Conservation (phyloP, 495 filamentous ascomycete species). For the Patellaria atrata region DNA sequence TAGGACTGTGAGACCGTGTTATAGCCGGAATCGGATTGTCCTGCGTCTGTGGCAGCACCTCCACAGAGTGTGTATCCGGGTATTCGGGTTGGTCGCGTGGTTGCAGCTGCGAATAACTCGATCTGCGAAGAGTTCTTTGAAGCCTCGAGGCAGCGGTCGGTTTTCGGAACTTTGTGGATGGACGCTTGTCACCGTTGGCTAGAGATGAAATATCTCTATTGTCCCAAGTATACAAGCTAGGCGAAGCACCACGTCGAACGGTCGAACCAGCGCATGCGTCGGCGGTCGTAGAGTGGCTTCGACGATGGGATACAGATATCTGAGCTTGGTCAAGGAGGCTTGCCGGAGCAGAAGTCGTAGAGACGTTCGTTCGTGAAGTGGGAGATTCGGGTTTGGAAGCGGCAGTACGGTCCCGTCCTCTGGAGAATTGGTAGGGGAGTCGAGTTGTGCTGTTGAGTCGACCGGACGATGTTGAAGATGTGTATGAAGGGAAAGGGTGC, state of each 20-base stretch:
- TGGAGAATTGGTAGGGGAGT: background rate
- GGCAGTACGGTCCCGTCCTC: too few relatives aligned
- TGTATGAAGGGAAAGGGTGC: background rate
- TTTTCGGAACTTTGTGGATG: too few relatives aligned
- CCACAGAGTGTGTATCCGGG: background rate
- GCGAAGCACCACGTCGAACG: background rate
- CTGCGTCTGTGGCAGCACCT: conserved; percentile 3
- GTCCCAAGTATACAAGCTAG: too few relatives aligned
- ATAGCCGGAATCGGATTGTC: conserved; percentile 1
- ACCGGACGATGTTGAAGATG: background rate
- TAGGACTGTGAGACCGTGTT: conserved; percentile 1
- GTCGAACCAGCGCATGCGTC: background rate
- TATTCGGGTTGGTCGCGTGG: conserved; percentile 1
- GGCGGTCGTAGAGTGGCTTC: background rate
- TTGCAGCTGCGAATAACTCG: background rate
- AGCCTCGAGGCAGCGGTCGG: background rate
- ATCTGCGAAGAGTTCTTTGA: background rate
- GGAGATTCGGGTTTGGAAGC: too few relatives aligned
- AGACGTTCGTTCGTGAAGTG: too few relatives aligned
- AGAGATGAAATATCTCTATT: too few relatives aligned
- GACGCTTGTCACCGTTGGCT: too few relatives aligned
- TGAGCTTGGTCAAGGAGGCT: background rate
- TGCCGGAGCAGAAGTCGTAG: background rate
- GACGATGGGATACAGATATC: conserved; percentile 1
- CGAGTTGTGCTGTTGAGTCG: background rate